Percentiles rank a stretch among this genome's conserved stretches.
These are phyloP conservation scores for Haplosporangium sp. DNA, from an alignment of 371 early-diverging fungal species.

Conservation along the genomic window DNA sequence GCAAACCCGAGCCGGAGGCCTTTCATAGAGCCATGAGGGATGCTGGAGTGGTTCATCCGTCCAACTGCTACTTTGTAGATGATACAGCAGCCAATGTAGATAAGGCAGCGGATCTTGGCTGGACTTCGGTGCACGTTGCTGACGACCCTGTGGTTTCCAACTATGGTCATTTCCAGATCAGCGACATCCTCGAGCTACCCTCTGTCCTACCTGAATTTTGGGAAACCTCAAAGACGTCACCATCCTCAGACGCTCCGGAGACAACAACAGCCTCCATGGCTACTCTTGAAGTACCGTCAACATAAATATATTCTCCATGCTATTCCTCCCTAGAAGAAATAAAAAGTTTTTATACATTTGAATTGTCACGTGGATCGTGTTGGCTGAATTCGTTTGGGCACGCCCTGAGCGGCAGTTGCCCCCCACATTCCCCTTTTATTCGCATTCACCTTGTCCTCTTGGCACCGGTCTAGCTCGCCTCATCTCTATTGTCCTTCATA, in stretches of 20 bases:
- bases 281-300: too few relatives aligned
- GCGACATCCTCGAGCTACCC: constrained; percentile 70
- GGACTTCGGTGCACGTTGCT: constrained; percentile 78
- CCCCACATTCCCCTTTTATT: too few relatives aligned
- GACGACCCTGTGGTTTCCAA: constrained; percentile 58
- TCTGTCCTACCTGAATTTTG: constrained; percentile 70
- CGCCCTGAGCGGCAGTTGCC: too few relatives aligned
- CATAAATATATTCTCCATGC: too few relatives aligned
- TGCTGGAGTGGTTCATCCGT: constrained; percentile 69
- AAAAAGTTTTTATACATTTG: too few relatives aligned
- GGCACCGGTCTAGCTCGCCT: too few relatives aligned
- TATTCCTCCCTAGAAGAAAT: too few relatives aligned
- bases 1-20: constrained; percentile 77
- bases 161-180: constrained; percentile 72
- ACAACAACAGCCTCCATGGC: too few relatives aligned
- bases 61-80: constrained; percentile 80
- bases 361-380: too few relatives aligned
- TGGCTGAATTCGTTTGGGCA: too few relatives aligned
- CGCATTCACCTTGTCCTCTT: too few relatives aligned
- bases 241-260: neutral
- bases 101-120: constrained; percentile 73
- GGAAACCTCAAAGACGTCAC: constrained; percentile 12
- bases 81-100: constrained; percentile 77
- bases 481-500: too few relatives aligned
- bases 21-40: constrained; percentile 78